A percentile compares a stretch with the other conserved stretches of the same genome.
Conservation (phyloP, 257 asterid species). For the Solanum okadae region DNA sequence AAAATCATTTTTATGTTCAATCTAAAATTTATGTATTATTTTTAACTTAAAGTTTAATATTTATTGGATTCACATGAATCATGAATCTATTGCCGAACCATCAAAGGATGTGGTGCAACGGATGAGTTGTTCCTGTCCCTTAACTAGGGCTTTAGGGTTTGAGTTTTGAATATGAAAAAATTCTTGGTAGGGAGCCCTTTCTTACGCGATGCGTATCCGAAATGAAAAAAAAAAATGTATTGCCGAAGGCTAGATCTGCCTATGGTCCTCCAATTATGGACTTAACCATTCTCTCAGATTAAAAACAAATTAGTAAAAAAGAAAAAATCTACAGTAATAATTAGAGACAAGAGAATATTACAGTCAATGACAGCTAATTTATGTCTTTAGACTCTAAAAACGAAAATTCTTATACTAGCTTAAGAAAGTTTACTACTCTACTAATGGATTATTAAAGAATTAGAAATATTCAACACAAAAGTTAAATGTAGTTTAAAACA, state of each 20-base stretch:
- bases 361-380: not conserved
- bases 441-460: not conserved
- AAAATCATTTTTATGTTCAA: no score
- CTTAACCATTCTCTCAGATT: no score
- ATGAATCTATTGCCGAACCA: not conserved
- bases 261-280: not conserved
- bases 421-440: not conserved
- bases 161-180: no score
- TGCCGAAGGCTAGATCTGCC: not conserved
- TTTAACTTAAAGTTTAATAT: no score
- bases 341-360: not conserved
- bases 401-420: not conserved
- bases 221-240: no score
- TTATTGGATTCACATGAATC: not conserved
- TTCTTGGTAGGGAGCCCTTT: accelerated
- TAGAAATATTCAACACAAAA: not conserved
- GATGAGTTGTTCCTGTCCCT: not conserved
- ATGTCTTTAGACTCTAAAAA: not conserved
- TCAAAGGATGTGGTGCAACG: not conserved
- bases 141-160: no score
- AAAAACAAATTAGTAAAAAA: not conserved
- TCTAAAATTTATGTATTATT: no score
- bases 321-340: not conserved
- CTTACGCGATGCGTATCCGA: no score
- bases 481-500: not conserved